Percentiles rank a stretch among this genome's conserved stretches.
phyloP scores from a whole-genome alignment of 768 basidiomycete species.

The Gyrodon lividus region DNA sequence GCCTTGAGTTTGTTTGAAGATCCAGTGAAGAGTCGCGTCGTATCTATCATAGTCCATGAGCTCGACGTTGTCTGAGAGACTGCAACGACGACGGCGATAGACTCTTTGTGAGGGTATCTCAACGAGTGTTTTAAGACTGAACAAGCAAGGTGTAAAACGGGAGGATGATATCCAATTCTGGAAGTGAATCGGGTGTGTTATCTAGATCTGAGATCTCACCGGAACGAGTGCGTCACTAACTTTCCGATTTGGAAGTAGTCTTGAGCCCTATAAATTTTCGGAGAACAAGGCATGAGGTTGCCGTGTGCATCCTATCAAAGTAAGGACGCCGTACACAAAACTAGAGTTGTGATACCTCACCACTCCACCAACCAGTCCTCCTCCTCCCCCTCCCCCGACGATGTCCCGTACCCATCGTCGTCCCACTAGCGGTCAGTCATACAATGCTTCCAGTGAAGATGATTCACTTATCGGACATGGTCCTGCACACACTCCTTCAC shows the following conservation, averaged over 20 bases:
- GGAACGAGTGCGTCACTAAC: too few relatives aligned
- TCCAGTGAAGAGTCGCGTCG: slow-evolving; percentile 29
- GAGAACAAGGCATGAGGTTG: not conserved
- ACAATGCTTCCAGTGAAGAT: slow-evolving; percentile 26
- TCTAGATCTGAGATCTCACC: slow-evolving; percentile 3
- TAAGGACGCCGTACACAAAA: slow-evolving; percentile 3
- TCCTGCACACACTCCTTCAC: slow-evolving; percentile 2
- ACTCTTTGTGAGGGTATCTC: not conserved
- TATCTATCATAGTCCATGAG: slow-evolving; percentile 36
- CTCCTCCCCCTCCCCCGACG: not conserved
- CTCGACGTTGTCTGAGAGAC: not conserved
- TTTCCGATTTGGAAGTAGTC: too few relatives aligned
- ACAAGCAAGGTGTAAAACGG: not conserved
- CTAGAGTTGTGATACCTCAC: too few relatives aligned
- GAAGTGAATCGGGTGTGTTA: not conserved
- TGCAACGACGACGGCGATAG: slow-evolving; percentile 3
- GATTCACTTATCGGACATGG: slow-evolving; percentile 20
- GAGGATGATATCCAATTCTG: not conserved
- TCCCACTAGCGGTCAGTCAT: slow-evolving; percentile 12
- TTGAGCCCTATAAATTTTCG: not conserved
- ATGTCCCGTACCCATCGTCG: slow-evolving; percentile 16
- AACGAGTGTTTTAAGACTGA: slow-evolving; percentile 5
- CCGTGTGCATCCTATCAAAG: not conserved
- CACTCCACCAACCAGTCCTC: slow-evolving; percentile 12
- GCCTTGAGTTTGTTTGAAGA: slow-evolving; percentile 37